Conservation (phyloP, 768 basidiomycete genomes). For the Mycena amicta region DNA sequence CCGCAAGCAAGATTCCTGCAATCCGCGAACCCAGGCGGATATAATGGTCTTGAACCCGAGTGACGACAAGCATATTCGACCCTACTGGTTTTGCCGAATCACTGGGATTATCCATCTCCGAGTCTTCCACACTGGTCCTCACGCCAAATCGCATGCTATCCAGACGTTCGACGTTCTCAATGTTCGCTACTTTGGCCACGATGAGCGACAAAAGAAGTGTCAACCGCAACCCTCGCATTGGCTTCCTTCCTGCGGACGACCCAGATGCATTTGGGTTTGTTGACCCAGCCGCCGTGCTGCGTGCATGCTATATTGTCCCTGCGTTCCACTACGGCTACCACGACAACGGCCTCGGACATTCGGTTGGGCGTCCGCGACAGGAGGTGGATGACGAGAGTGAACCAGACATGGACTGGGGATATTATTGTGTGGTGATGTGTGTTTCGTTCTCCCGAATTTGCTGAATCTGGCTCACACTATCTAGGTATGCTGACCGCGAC, state of each 20-base stretch:
- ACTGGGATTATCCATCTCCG: neutral
- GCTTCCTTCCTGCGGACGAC: neutral
- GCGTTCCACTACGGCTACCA: neutral
- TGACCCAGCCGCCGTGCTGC: neutral
- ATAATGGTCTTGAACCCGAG: neutral
- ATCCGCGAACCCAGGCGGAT: neutral
- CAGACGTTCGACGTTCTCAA: neutral
- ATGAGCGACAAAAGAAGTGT: neutral
- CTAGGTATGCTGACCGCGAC: neutral
- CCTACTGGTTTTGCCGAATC: neutral
- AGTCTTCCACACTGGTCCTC: neutral
- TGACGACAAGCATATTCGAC: neutral
- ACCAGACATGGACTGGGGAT: neutral
- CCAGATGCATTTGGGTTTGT: neutral
- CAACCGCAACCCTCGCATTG: neutral
- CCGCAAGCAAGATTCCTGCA: neutral
- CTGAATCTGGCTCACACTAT: neutral
- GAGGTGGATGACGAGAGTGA: neutral
- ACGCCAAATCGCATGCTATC: neutral
- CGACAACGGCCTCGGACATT: neutral
- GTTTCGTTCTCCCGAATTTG: neutral
- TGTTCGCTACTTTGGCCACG: neutral
- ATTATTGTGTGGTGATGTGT: neutral
- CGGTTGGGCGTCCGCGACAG: neutral
- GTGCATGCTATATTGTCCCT: neutral